Base-by-base conservation (phyloP, 2,329 filamentous ascomycete species). In the Calonectria henricotiae region DNA sequence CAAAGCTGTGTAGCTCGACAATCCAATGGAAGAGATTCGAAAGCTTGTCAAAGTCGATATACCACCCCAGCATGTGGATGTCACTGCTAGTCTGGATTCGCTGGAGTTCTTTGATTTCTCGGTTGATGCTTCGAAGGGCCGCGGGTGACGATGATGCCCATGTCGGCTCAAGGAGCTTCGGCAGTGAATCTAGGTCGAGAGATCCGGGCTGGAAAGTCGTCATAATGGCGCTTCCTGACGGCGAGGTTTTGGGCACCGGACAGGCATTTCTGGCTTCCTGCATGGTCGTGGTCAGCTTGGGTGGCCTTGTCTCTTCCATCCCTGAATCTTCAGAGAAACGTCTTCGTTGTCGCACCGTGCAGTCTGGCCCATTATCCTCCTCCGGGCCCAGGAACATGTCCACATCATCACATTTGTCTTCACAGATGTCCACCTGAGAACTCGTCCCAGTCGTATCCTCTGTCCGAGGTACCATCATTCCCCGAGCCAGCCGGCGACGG, bases 21-120 rank as follows among this genome's bases (percentile, higher is more conserved):
- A 97, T 94, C 95, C 95, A 97, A 77, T 97, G 94, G 77, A 96
- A 98, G 71, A 95, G 86, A 77, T 95, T 97, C 25, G 84, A 88
- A 43, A 95, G 85, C 61, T 89, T 88, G 6, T 85, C 83, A 58
- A 87, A 86, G 77, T 97, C 89, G 66, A 97, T 91, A 78, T 94
- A 94, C 94, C 95, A 98, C 17, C 95, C 95, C 0, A 97, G 87
- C 69, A 92, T 89, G 69, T 91, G 87, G 1, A 89, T 79, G 0
- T 90, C 87, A 1, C 87, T 89, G 12, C 80, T 83, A 1, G 88
- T 80, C 79, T 98, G 95, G 1, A 91, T 81, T 68, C 89, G 88
- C 39, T 93, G 83, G 0, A 95, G 84, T 9, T 86, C 85, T 65
- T 86, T 86, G 51, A 97, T 86, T 73, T 95, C 92, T 51, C 68